Percentiles rank a stretch among this genome's conserved stretches.
Conservation (phyloP, 1,284 basidiomycete species). For the Cryptococcus sp. region DNA sequence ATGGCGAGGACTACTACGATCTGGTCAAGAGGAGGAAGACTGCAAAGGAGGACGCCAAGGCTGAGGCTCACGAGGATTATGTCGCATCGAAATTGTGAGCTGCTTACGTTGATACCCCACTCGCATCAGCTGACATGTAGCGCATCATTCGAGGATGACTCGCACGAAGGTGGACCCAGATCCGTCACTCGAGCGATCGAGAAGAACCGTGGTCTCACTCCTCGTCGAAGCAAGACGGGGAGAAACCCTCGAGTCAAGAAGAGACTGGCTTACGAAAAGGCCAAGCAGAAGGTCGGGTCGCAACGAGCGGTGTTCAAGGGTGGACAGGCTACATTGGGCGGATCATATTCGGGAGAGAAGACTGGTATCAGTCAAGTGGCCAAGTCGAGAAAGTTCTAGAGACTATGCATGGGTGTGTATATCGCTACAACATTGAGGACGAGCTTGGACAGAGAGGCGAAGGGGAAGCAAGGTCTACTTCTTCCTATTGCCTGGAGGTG, state of each 20-base stretch:
- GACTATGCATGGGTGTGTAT: background rate
- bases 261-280: conserved; percentile 82
- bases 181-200: conserved; percentile 81
- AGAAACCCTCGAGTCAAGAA: conserved; percentile 97
- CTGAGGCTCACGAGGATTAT: conserved; percentile 67
- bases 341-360: conserved; percentile 52
- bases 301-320: conserved; percentile 87
- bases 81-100: conserved; percentile 59
- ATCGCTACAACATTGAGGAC: background rate
- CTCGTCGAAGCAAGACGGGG: conserved; percentile 71
- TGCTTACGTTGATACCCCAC: background rate
- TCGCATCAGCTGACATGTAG: conserved; percentile 37
- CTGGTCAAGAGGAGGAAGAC: conserved; percentile 70
- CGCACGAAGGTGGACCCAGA: conserved; percentile 63
- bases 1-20: conserved; percentile 64
- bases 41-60: conserved; percentile 69
- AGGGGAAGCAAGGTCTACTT: conserved; percentile 17
- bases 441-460: background rate
- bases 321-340: conserved; percentile 54
- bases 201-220: conserved; percentile 87
- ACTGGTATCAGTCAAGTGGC: conserved; percentile 78
- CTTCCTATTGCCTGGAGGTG: conserved; percentile 35
- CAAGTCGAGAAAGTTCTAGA: conserved; percentile 68
- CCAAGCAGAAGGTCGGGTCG: conserved; percentile 80
- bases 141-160: conserved; percentile 52